A percentile compares a stretch with the other conserved stretches of the same genome.
These are phyloP conservation scores for Papiliotrema fonsecae DNA, from an alignment of 1,284 basidiomycete genomes.

Conservation along the genomic window DNA sequence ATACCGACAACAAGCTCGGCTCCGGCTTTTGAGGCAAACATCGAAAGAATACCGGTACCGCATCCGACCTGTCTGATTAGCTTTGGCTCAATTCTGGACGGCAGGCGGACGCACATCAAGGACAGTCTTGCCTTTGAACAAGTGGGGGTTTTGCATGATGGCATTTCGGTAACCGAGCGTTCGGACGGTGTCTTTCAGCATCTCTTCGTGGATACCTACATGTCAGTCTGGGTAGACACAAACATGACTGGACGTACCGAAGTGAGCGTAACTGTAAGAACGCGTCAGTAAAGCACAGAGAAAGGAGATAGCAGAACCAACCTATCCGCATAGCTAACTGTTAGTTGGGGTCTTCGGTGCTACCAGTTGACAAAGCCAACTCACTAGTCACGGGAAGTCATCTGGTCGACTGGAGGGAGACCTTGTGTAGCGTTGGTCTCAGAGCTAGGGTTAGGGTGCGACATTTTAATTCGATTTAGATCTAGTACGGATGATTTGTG, in stretches of 20 bases:
- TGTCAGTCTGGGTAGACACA: constrained; percentile 10
- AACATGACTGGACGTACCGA: constrained; percentile 57
- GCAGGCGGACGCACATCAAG: constrained; percentile 61
- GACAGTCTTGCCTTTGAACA: constrained; percentile 95
- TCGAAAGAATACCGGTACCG: constrained; percentile 95
- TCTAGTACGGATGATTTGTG: background rate
- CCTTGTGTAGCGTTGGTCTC: constrained; percentile 24
- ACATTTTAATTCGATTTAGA: background rate
- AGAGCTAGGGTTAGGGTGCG: constrained; percentile 10
- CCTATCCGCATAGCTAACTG: constrained; percentile 39
- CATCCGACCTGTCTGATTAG: constrained; percentile 63
- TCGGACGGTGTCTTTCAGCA: constrained; percentile 96
- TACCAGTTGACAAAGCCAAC: constrained; percentile 11
- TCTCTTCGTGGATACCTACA: constrained; percentile 93
- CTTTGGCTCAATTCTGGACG: background rate
- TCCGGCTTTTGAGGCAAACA: constrained; percentile 98
- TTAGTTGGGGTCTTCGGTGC: constrained; percentile 1
- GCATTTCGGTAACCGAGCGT: constrained; percentile 92
- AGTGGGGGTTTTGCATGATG: constrained; percentile 89
- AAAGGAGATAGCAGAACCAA: constrained; percentile 7
- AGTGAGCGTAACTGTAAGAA: constrained; percentile 76
- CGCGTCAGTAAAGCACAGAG: constrained; percentile 44
- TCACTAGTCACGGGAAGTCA: constrained; percentile 47
- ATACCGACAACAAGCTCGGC: constrained; percentile 96
- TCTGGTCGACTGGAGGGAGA: constrained; percentile 36